Percentiles rank a stretch among this genome's conserved stretches.
Conservation (phyloP, 2,329 filamentous ascomycete species). For the Fonsecaea pedrosoi region DNA sequence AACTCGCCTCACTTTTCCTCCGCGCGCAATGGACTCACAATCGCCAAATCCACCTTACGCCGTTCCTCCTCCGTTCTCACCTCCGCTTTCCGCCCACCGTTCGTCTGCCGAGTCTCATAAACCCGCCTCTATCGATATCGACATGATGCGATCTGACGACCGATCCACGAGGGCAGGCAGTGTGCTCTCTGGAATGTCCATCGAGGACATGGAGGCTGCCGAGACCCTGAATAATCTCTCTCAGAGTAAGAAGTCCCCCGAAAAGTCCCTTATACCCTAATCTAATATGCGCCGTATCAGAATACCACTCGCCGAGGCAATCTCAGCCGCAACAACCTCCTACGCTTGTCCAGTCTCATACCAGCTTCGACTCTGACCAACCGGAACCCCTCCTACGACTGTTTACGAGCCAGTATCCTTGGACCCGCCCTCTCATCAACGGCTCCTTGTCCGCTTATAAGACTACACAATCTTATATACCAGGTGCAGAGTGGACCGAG, state of each 20-base stretch:
- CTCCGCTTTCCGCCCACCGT: conserved; percentile 32
- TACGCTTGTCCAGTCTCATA: conserved; percentile 47
- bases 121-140: conserved; percentile 47
- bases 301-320: conserved; percentile 38
- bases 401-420: conserved; percentile 84
- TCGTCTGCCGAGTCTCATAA: conserved; percentile 33
- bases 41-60: conserved; percentile 33
- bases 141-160: conserved; percentile 45
- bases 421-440: conserved; percentile 83
- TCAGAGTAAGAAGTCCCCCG: conserved; percentile 61
- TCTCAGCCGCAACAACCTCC: conserved; percentile 66
- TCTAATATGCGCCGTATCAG: conserved; percentile 30
- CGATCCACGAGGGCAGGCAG: conserved; percentile 53
- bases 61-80: conserved; percentile 38
- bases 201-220: conserved; percentile 66
- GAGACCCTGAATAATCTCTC: conserved; percentile 77
- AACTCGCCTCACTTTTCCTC: conserved; percentile 1
- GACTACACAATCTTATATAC: conserved; percentile 87
- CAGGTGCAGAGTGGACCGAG: conserved; percentile 88
- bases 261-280: conserved; percentile 3
- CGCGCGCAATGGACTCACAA: conserved; percentile 33
- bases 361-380: conserved; percentile 55
- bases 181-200: conserved; percentile 50
- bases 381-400: conserved; percentile 84
- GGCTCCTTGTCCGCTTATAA: conserved; percentile 85